Conservation (phyloP, 2,329 filamentous ascomycete genomes). For the Venturia aucupariae region DNA sequence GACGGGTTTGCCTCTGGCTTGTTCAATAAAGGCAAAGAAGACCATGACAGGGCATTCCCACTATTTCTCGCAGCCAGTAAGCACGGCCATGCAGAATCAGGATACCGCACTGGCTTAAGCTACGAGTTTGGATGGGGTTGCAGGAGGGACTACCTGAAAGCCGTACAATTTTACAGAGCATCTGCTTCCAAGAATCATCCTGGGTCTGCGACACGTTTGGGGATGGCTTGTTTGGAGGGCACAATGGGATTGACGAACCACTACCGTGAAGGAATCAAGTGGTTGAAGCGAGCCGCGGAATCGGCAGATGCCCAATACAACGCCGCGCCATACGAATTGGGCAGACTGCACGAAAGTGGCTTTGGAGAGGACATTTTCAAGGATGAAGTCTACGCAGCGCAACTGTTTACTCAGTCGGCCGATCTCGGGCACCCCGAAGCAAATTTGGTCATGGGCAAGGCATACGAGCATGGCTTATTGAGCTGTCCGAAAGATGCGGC, state of each 20-base stretch:
- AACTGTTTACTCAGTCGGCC: slow-evolving; percentile 88
- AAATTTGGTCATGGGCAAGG: slow-evolving; percentile 82
- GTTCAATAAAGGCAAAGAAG: slow-evolving; percentile 89
- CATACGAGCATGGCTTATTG: slow-evolving; percentile 86
- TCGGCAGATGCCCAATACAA: slow-evolving; percentile 89
- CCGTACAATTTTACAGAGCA: slow-evolving; percentile 84
- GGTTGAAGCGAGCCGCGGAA: slow-evolving; percentile 89
- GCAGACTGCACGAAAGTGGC: slow-evolving; percentile 80
- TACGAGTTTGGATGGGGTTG: slow-evolving; percentile 99
- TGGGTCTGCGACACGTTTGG: slow-evolving; percentile 85
- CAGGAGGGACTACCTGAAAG: slow-evolving; percentile 79
- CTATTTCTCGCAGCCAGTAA: slow-evolving; percentile 91
- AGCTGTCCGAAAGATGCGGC: slow-evolving; percentile 85
- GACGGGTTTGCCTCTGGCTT: slow-evolving; percentile 91
- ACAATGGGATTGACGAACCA: slow-evolving; percentile 77
- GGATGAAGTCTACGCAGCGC: slow-evolving; percentile 81
- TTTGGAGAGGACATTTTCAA: slow-evolving; percentile 90
- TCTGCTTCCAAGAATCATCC: slow-evolving; percentile 91
- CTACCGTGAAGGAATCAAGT: slow-evolving; percentile 88
- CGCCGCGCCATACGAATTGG: slow-evolving; percentile 82
- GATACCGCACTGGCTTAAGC: slow-evolving; percentile 84
- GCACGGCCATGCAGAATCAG: slow-evolving; percentile 93
- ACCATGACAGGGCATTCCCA: slow-evolving; percentile 84
- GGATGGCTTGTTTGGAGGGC: slow-evolving; percentile 79
- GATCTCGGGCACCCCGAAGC: slow-evolving; percentile 85